phyloP scores from a whole-genome alignment of 1,139 yeast genomes.

The Yamadazyma jaroonii region DNA sequence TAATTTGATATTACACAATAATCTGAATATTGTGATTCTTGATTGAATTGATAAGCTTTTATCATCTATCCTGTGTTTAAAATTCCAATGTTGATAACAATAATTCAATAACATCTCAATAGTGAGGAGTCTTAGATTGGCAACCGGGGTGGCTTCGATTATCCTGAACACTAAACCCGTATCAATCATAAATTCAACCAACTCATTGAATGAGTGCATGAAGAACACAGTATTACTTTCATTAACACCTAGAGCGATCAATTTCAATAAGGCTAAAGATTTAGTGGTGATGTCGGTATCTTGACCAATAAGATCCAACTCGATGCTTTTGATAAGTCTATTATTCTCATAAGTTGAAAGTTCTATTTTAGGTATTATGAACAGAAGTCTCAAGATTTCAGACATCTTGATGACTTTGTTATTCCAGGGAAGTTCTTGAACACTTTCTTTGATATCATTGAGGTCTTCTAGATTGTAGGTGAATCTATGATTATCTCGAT shows the following conservation, averaged over 20 bases:
- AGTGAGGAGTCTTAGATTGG: slow-evolving; percentile 16
- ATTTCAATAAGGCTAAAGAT: slow-evolving; percentile 14
- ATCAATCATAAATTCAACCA: slow-evolving; percentile 34
- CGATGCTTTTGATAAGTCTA: slow-evolving; percentile 10
- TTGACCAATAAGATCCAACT: slow-evolving; percentile 9
- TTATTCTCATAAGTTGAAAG: slow-evolving; percentile 7
- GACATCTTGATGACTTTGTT: slow-evolving; percentile 7
- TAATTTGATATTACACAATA: slow-evolving; percentile 31
- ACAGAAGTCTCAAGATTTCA: slow-evolving; percentile 5
- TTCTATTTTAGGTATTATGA: slow-evolving; percentile 8
- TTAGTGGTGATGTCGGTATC: slow-evolving; percentile 10
- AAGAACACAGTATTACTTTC: slow-evolving; percentile 24
- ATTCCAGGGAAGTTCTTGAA: too few species aligned
- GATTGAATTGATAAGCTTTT: slow-evolving; percentile 24
- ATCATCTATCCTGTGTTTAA: slow-evolving; percentile 11
- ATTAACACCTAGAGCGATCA: slow-evolving; percentile 12
- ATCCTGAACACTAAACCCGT: slow-evolving; percentile 23
- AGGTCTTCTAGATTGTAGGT: slow-evolving; percentile 14
- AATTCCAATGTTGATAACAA: slow-evolving; percentile 37
- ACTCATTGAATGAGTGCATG: slow-evolving; percentile 29
- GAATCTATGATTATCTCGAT: slow-evolving; percentile 2
- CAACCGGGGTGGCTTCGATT: slow-evolving; percentile 13
- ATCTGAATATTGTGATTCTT: slow-evolving; percentile 27
- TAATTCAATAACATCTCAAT: slow-evolving; percentile 34
- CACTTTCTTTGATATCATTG: slow-evolving; percentile 11